phyloP scores from a whole-genome alignment of 805 yeast species.

The Ogataea naganishii region DNA sequence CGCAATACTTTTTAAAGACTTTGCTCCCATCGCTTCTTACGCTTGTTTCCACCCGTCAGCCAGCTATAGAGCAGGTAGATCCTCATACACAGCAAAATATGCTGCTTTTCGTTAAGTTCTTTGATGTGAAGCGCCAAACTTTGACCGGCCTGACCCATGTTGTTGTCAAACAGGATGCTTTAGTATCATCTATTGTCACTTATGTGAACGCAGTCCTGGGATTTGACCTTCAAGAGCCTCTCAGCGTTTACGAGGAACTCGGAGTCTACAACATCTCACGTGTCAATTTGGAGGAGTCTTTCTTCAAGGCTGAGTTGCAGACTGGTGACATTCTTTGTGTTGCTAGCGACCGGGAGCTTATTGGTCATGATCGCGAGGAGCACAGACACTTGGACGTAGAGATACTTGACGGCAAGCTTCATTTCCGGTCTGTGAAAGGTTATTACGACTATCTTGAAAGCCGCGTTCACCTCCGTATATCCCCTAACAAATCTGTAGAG shows the following conservation, averaged over 20 bases:
- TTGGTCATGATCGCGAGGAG: no score
- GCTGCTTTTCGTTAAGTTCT: constrained; percentile 51
- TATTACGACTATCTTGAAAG: constrained; percentile 49
- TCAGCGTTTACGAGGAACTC: constrained; percentile 52
- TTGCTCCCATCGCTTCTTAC: no score
- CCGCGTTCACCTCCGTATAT: constrained; percentile 50
- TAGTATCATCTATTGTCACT: constrained; percentile 31
- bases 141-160: constrained; percentile 62
- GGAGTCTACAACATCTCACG: constrained; percentile 42
- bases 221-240: constrained; percentile 22
- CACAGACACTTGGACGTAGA: no score
- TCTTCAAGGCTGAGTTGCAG: constrained; percentile 48
- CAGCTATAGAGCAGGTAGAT: background rate
- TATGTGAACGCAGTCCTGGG: constrained; percentile 33
- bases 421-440: constrained; percentile 29
- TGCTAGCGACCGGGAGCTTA: no score
- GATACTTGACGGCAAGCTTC: no score
- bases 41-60: no score
- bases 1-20: no score
- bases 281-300: constrained; percentile 30
- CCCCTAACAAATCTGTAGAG: constrained; percentile 30
- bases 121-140: constrained; percentile 45
- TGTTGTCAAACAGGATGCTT: constrained; percentile 39
- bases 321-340: constrained; percentile 59
- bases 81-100: constrained; percentile 17